Percentiles rank a stretch among this genome's conserved stretches.
Conservation (phyloP, 169 alveolate genomes). For the Eimeria acervulina region DNA sequence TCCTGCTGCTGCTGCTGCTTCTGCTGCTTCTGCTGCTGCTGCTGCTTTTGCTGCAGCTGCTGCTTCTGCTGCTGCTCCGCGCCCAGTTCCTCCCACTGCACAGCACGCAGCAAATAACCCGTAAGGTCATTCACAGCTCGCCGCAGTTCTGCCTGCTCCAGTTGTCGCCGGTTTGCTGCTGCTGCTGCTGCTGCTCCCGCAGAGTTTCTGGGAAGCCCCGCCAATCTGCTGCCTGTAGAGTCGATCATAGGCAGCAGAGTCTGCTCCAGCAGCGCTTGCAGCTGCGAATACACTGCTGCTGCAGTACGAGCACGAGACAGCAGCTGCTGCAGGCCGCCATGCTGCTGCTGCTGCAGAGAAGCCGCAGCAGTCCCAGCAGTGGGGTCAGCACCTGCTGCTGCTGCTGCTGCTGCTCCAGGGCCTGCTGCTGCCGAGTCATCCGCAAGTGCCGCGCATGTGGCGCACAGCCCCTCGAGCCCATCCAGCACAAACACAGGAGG, state of each 20-base stretch:
- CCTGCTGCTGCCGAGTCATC: slow-evolving; percentile 26
- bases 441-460: slow-evolving; percentile 39
- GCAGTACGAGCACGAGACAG: slow-evolving; percentile 49
- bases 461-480: slow-evolving; percentile 66
- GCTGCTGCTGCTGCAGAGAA: background rate
- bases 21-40: slow-evolving; percentile 43
- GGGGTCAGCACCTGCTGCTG: background rate
- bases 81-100: slow-evolving; percentile 16
- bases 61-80: slow-evolving; percentile 2
- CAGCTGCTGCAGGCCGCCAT: slow-evolving; percentile 16
- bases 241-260: slow-evolving; percentile 52
- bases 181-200: slow-evolving; percentile 29
- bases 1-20: slow-evolving; percentile 35
- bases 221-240: background rate
- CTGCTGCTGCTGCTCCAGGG: slow-evolving; percentile 7
- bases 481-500: slow-evolving; percentile 53
- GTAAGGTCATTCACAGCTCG: background rate
- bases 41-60: slow-evolving; percentile 40
- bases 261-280: slow-evolving; percentile 54
- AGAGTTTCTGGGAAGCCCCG: background rate
- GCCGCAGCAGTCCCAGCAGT: background rate
- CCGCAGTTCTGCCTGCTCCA: slow-evolving; percentile 32
- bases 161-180: background rate
- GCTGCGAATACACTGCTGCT: slow-evolving; percentile 40
- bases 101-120: slow-evolving; percentile 19